Base-by-base conservation (phyloP, 768 basidiomycete species). In the Rhizopogon roseolus region DNA sequence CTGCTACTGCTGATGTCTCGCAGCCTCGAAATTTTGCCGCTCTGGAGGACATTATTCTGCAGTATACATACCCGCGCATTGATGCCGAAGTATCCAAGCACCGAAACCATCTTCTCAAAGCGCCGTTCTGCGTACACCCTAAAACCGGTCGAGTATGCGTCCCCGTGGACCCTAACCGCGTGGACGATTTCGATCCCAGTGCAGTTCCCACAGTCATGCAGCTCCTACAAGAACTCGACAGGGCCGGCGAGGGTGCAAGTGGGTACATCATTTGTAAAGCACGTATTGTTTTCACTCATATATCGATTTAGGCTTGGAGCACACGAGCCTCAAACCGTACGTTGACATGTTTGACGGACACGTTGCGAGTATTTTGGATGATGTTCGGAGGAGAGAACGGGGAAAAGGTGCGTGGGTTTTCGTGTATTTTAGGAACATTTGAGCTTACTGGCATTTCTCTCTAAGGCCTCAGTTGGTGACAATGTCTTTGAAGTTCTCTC, bases 1-100 rank as follows among this genome's bases (percentile, higher is more conserved):
- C 58, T 25, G 22, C 38, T 4, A 22, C 52, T 37, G 3, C 19
- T 56, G 39, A 37, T 37, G 37, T 49, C 32, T 53, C 41, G 38
- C 25, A 58, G 58, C 17, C 41, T 56, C 76, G 73, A 56, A 58
- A 27, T 60, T 54, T 28, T 58, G 81, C 71, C 1, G 83, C 85
- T 4, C 73, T 93, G 73, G 87, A 96, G 66, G 96, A 98, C 57
- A 82, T 98, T 55, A 76, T 97, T 44, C 74, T 99, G 11, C 88
- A 93, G 61, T 98, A 97, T 69, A 96, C 90, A 0, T 99, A 98
- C 70, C 96, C 96, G 1, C 85, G 97, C 11, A 81, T 99, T 51
- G 97, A 99, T 68, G 90, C 90, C 13, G 97, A 99, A 69, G 97
- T 99, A 28, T 95, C 94, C 3, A 96, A 98, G 64, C 92, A 95